Evolutionary conservation across 805 yeast species (phyloP), one percentile per base, ranked within the genome.

Genomic region (Teunomyces gatunensis): DNA sequence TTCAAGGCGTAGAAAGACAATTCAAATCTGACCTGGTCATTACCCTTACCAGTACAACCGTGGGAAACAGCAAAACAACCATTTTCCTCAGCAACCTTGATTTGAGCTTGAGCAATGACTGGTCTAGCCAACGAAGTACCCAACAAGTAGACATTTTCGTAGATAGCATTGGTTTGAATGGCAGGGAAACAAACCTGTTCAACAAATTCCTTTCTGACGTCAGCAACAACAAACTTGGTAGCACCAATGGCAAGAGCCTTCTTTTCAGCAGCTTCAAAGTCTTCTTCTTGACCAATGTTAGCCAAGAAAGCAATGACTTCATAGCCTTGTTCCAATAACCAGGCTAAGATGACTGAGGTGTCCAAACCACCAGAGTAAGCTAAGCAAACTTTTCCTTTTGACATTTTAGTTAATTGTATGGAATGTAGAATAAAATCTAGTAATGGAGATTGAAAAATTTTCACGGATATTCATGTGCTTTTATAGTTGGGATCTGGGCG

Each of bases 31-130:
- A 94, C 97, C 77, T 94, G 99, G 73, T 94, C 99, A 69, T 94
- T 94, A 76, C 99, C 99, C 78, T 94, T 94, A 77, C 99, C 99
- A 58, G 99, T 94, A 77, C 99, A 94, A 55, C 99, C 99, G 72
- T 94, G 99, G 42, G 96, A 84, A 43, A 94, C 99, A 46, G 98
- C 98, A 61, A 92, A 90, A 80, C 99, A 94, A 55, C 97, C 97
- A 72, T 94, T 95, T 63, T 87, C 81, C 75, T 90, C 95, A 53
- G 99, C 99, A 55, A 89, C 97, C 63, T 87, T 80, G 68, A 94
- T 94, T 77, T 94, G 99, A 44, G 99, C 99, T 75, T 91, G 85
- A 48, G 99, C 97, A 71, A 94, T 94, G 48, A 92, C 96, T 32
- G 99, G 99, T 78, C 99, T 87, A 45, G 99, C 99, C 64, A 94